Evolutionary conservation across 23 red algal genomes (phyloP).

Genomic region (Agarophyton chilense): DNA sequence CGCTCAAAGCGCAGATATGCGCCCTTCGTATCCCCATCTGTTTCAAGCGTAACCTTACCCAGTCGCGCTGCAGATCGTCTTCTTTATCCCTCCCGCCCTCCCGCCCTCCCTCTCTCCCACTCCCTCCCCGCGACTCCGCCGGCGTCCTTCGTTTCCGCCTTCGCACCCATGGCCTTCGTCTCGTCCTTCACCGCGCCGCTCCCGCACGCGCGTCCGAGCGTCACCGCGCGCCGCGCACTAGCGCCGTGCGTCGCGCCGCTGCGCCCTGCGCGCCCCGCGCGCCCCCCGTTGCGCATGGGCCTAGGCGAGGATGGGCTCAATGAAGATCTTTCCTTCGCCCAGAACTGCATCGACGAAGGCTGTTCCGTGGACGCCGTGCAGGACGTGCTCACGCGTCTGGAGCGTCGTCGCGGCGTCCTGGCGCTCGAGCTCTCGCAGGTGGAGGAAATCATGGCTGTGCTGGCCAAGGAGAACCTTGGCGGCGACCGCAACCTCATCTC

Average conservation of each 20-base stretch:
- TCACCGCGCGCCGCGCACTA: background rate
- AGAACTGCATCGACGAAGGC: constrained; percentile 82
- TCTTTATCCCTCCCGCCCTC: background rate
- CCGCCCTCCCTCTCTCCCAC: background rate
- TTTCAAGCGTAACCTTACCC: no score
- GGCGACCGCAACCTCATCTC: constrained; percentile 72
- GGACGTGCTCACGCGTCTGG: constrained; percentile 79
- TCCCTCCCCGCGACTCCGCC: background rate
- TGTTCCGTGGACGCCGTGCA: constrained; percentile 78
- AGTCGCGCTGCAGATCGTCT: background rate
- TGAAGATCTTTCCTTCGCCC: constrained; percentile 67
- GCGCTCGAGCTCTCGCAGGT: constrained; percentile 65
- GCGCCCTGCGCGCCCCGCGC: background rate
- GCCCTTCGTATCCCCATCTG: no score
- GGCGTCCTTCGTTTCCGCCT: background rate
- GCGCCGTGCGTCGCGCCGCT: background rate
- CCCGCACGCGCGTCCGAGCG: background rate
- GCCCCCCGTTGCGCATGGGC: constrained; percentile 40
- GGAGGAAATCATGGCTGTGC: constrained; percentile 67
- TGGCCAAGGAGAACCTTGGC: constrained; percentile 73
- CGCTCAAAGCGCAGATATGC: no score
- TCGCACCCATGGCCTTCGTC: background rate
- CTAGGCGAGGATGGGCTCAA: constrained; percentile 77
- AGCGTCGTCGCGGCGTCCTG: constrained; percentile 61
- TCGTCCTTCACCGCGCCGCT: constrained; percentile 24